These are phyloP conservation scores for Botrytis pseudocinerea DNA, from an alignment of 2,329 filamentous ascomycete species.

Conservation along the genomic window DNA sequence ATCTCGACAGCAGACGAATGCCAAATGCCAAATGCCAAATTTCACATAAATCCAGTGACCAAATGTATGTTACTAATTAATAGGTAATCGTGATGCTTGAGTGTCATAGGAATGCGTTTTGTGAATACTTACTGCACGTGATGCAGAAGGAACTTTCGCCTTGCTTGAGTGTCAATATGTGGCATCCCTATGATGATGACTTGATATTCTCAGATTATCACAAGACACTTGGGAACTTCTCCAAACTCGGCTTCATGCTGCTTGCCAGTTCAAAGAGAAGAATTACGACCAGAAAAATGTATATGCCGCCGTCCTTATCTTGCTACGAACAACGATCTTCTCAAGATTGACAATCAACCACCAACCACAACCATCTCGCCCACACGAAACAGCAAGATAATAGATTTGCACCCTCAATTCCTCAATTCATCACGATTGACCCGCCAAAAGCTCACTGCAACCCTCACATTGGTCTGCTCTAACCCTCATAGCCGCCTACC, in stretches of 20 bases:
- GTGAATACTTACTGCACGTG: neutral
- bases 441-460: neutral
- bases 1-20: too few species aligned
- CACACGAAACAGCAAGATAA: neutral
- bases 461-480: constrained; percentile 3
- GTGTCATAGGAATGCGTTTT: neutral
- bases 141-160: neutral
- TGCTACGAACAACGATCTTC: neutral
- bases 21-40: neutral
- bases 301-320: neutral
- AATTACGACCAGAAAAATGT: neutral
- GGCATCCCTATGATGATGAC: too few species aligned
- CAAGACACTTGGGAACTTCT: neutral
- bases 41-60: too few species aligned
- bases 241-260: neutral
- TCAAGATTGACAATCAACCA: neutral
- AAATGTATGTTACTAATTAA: neutral
- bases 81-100: neutral
- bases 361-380: neutral
- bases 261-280: neutral
- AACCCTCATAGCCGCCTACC: constrained; percentile 4
- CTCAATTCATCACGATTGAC: neutral
- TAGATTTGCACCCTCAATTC: neutral
- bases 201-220: neutral
- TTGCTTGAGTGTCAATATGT: neutral